phyloP scores from a whole-genome alignment of 2,329 filamentous ascomycete genomes.

The Ploettnerulaceae sp. region DNA sequence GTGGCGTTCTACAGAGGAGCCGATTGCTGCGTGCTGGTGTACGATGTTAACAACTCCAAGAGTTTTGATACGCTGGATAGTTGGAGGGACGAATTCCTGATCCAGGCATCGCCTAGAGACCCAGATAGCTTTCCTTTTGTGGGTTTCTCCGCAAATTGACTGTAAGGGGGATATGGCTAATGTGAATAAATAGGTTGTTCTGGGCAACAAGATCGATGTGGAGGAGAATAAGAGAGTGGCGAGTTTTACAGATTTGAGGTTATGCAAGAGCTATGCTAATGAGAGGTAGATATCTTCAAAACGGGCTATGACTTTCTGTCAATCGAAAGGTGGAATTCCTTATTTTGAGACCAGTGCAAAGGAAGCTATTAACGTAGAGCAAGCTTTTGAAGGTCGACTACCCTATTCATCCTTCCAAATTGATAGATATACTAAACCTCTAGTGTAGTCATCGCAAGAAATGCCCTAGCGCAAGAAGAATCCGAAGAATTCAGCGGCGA shows the following conservation, averaged over 20 bases:
- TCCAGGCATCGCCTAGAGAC: constrained; percentile 93
- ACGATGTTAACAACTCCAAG: constrained; percentile 98
- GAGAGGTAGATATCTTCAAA: constrained; percentile 75
- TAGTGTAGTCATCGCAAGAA: constrained; percentile 79
- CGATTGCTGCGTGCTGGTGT: constrained; percentile 96
- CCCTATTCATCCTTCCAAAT: background rate
- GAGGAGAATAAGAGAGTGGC: constrained; percentile 96
- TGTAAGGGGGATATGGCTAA: constrained; percentile 6
- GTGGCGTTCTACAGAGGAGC: constrained; percentile 97
- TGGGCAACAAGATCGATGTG: constrained; percentile 98
- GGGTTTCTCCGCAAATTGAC: constrained; percentile 42
- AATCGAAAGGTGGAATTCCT: constrained; percentile 93
- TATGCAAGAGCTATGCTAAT: constrained; percentile 22
- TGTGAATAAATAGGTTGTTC: constrained; percentile 65
- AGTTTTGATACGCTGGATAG: constrained; percentile 97
- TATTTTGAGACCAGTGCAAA: constrained; percentile 99
- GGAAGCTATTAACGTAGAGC: constrained; percentile 97
- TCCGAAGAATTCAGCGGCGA: constrained; percentile 96
- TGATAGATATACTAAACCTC: constrained; percentile 3
- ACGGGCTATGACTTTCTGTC: constrained; percentile 94
- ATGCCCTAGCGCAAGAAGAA: constrained; percentile 93
- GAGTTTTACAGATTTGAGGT: constrained; percentile 32
- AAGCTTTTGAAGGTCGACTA: constrained; percentile 59
- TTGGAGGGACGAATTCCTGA: constrained; percentile 97
- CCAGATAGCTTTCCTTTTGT: constrained; percentile 98